phyloP scores from a whole-genome alignment of 495 filamentous ascomycete genomes.

The Tuber brumale region DNA sequence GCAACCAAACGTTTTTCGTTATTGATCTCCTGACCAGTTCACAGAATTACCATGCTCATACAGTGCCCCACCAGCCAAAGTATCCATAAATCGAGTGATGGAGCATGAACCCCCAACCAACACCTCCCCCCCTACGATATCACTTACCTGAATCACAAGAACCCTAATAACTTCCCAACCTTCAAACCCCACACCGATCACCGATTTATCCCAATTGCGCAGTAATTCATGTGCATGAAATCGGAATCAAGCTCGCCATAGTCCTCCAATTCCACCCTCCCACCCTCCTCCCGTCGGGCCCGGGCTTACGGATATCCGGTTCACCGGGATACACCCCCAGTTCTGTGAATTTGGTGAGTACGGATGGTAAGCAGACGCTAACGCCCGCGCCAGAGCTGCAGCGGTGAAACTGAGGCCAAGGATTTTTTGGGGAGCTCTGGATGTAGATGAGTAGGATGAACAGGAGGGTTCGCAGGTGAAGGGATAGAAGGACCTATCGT shows the following conservation, averaged over 20 bases:
- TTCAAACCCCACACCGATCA: background rate
- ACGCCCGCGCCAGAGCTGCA: too few relatives aligned
- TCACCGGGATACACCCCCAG: background rate
- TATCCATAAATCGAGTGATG: background rate
- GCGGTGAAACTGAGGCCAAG: background rate
- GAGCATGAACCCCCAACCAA: background rate
- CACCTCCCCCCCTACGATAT: background rate
- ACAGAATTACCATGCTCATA: background rate
- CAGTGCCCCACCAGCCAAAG: background rate
- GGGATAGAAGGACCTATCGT: background rate
- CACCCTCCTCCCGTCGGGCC: background rate
- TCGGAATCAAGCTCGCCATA: too few relatives aligned
- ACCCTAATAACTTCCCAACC: background rate
- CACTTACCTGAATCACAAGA: background rate
- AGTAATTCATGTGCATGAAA: too few relatives aligned
- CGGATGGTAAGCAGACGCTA: background rate
- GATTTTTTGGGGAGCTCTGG: background rate
- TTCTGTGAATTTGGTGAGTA: background rate
- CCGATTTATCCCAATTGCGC: too few relatives aligned
- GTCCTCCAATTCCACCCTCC: too few relatives aligned
- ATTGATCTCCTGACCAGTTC: background rate
- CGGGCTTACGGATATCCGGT: background rate
- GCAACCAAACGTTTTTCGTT: background rate
- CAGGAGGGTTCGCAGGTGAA: too few relatives aligned
- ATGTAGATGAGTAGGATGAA: background rate